Conservation (phyloP, 1,284 basidiomycete genomes). For the Rugosomyces carneus region DNA sequence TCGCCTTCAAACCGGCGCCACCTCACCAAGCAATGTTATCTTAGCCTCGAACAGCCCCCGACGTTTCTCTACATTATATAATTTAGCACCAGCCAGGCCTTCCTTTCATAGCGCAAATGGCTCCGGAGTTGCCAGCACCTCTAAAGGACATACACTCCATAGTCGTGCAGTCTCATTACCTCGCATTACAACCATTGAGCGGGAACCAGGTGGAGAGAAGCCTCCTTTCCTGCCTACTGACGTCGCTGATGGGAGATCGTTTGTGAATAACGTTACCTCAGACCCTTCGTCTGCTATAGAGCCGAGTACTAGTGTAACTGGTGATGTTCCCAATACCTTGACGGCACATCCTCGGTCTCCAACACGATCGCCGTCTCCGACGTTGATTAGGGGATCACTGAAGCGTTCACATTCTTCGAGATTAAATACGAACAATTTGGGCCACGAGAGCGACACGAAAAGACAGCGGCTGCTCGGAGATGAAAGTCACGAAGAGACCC, state of each 20-base stretch:
- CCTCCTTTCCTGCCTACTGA: background rate
- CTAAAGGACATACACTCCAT: background rate
- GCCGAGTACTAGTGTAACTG: background rate
- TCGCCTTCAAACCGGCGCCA: background rate
- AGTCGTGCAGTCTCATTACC: background rate
- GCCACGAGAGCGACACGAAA: constrained; percentile 6
- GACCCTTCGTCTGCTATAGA: background rate
- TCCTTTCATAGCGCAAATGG: background rate
- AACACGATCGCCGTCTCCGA: background rate
- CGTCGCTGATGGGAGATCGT: background rate
- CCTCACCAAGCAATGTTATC: background rate
- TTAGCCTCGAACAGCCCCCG: background rate
- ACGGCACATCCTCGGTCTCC: background rate
- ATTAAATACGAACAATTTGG: constrained; percentile 1
- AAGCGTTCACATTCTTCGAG: constrained; percentile 11
- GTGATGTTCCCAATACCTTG: background rate
- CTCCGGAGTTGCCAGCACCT: background rate
- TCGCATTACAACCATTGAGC: background rate
- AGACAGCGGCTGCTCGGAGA: constrained; percentile 14
- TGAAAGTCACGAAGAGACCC: background rate
- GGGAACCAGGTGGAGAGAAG: background rate
- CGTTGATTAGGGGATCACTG: constrained; percentile 3
- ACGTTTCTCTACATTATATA: background rate
- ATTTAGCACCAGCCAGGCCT: background rate
- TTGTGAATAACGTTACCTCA: background rate